Percentiles rank a stretch among this genome's conserved stretches.
These are phyloP conservation scores for Paraphoma sp. DNA, from an alignment of 2,329 filamentous ascomycete species.

Conservation along the genomic window DNA sequence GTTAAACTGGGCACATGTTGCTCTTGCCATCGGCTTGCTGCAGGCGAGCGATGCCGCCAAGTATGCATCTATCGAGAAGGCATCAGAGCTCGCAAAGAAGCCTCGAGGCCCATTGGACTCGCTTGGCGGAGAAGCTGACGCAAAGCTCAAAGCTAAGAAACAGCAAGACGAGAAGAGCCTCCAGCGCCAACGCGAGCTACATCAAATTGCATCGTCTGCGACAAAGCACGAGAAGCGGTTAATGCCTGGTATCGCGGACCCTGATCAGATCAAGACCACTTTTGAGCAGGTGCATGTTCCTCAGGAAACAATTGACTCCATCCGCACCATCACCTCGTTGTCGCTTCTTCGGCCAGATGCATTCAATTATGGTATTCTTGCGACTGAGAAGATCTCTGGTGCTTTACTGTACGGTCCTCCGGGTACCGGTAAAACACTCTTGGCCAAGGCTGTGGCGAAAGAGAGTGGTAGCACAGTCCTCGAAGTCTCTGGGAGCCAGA, in stretches of 20 bases:
- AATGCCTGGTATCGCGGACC: slow-evolving; percentile 80
- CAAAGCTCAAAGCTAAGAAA: slow-evolving; percentile 13
- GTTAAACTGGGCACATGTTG: slow-evolving; percentile 51
- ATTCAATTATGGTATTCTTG: slow-evolving; percentile 94
- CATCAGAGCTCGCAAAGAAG: slow-evolving; percentile 9
- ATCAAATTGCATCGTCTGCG: slow-evolving; percentile 32
- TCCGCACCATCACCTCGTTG: slow-evolving; percentile 87
- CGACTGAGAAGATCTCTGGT: slow-evolving; percentile 88
- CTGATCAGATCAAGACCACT: slow-evolving; percentile 81
- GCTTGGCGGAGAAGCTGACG: slow-evolving; percentile 8
- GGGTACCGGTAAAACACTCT: slow-evolving; percentile 69
- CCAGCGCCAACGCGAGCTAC: slow-evolving; percentile 62
- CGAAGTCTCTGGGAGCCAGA: slow-evolving; percentile 86
- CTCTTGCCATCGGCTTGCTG: slow-evolving; percentile 51
- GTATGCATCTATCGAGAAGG: slow-evolving; percentile 42
- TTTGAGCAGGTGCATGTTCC: slow-evolving; percentile 88
- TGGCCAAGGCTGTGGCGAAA: slow-evolving; percentile 70
- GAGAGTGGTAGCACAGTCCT: slow-evolving; percentile 73
- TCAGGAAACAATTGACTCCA: slow-evolving; percentile 79
- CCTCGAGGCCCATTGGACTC: slow-evolving; percentile 7
- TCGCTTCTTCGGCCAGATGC: slow-evolving; percentile 88
- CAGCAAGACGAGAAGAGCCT: slow-evolving; percentile 17
- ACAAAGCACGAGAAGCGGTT: slow-evolving; percentile 85
- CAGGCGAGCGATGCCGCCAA: slow-evolving; percentile 57
- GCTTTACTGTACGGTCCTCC: slow-evolving; percentile 88